Conservation (phyloP, 2,329 filamentous ascomycete genomes). For the Aspergillus nomiae region DNA sequence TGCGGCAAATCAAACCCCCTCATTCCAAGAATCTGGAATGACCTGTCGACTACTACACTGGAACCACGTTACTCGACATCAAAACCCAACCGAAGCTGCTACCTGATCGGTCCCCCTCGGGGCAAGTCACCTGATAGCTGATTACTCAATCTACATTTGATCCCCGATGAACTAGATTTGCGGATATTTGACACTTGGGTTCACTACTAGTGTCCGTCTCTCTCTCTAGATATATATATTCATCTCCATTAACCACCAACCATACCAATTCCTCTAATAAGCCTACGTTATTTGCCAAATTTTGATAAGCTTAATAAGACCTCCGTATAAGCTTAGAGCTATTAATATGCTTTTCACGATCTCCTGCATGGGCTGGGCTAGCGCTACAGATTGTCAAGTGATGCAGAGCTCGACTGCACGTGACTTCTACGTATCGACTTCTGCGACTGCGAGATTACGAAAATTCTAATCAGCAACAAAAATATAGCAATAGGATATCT, state of each 20-base stretch:
- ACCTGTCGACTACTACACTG: not conserved
- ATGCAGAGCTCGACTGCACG: not conserved
- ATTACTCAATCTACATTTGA: not conserved
- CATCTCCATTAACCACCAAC: not conserved
- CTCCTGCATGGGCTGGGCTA: not conserved
- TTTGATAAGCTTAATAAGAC: not conserved
- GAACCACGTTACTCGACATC: not conserved
- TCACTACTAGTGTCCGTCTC: no score
- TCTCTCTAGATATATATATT: no score
- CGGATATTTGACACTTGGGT: no score
- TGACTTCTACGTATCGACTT: not conserved
- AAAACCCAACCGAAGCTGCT: not conserved
- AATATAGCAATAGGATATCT: not conserved
- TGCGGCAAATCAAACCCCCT: not conserved
- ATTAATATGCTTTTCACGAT: not conserved
- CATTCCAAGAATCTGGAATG: not conserved
- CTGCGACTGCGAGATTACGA: not conserved
- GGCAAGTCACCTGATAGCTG: not conserved
- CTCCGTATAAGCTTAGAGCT: not conserved
- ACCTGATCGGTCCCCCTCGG: not conserved
- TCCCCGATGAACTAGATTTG: no score
- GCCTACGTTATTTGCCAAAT: not conserved
- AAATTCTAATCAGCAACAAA: not conserved
- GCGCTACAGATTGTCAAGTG: not conserved
- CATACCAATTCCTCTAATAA: not conserved